Conservation (phyloP, 257 asterid species). For the Solanum corneliomulleri region DNA sequence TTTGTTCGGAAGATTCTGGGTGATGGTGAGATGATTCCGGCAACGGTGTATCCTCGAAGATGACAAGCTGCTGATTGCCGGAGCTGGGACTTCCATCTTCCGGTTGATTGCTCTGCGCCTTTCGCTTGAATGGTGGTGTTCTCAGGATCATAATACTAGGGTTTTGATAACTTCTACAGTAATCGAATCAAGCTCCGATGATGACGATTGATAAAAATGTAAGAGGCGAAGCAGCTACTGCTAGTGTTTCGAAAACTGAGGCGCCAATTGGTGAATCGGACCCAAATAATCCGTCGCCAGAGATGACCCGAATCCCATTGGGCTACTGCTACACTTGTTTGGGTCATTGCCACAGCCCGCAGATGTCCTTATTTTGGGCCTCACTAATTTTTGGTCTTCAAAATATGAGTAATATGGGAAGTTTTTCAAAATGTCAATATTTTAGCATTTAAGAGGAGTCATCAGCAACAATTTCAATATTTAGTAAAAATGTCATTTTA, state of each 20-base stretch:
- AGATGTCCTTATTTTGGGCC: not conserved
- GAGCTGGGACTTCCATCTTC: slow-evolving; percentile 58
- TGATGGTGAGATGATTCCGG: slow-evolving; percentile 48
- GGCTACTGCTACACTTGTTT: not conserved
- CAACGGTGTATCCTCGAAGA: slow-evolving; percentile 57
- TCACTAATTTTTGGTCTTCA: not conserved
- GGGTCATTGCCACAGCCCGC: not conserved
- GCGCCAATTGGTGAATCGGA: slow-evolving; percentile 1
- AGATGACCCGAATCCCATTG: not conserved
- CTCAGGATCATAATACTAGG: slow-evolving; percentile 49
- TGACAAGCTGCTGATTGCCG: slow-evolving; percentile 33
- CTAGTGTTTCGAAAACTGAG: not conserved
- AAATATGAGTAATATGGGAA: too few relatives aligned
- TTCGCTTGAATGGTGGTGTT: slow-evolving; percentile 82
- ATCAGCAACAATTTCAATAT: too few relatives aligned
- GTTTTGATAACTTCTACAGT: not conserved
- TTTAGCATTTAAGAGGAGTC: too few relatives aligned
- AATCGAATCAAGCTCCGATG: not conserved
- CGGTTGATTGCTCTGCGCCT: slow-evolving; percentile 33
- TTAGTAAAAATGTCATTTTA: too few relatives aligned
- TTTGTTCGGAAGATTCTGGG: slow-evolving; percentile 54
- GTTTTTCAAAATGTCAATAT: too few relatives aligned
- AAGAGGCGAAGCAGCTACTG: not conserved
- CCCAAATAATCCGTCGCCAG: not conserved
- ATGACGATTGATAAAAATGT: not conserved